phyloP scores from a whole-genome alignment of 371 early-diverging fungal species.

The Mortierella sp. region DNA sequence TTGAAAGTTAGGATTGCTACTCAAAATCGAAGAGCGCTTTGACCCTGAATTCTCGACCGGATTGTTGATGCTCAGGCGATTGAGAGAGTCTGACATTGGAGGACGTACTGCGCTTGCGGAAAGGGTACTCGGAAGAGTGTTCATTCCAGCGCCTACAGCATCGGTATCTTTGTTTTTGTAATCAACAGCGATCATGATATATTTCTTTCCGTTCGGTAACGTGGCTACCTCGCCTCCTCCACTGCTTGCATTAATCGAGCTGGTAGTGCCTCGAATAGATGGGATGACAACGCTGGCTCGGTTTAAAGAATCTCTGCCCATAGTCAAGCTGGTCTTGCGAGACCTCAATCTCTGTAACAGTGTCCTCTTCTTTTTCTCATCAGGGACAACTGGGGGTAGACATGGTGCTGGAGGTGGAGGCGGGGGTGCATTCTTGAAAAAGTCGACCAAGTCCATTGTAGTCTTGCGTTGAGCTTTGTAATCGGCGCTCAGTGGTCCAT shows the following conservation, averaged over 20 bases:
- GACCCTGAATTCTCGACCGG: slow-evolving; percentile 1
- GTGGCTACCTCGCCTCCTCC: slow-evolving; percentile 29
- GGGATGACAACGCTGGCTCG: neutral
- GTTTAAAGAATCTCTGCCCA: neutral
- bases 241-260: slow-evolving; percentile 23
- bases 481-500: slow-evolving; percentile 30
- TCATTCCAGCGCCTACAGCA: neutral
- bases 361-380: slow-evolving; percentile 50
- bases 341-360: slow-evolving; percentile 39
- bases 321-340: slow-evolving; percentile 20
- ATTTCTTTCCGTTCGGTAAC: slow-evolving; percentile 30
- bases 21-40: slow-evolving; percentile 16
- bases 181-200: slow-evolving; percentile 19
- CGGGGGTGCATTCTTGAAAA: slow-evolving; percentile 47
- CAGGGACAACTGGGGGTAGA: slow-evolving; percentile 18
- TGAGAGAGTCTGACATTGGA: slow-evolving; percentile 1
- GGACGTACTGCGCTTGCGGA: neutral
- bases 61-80: slow-evolving; percentile 17
- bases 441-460: slow-evolving; percentile 42
- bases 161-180: slow-evolving; percentile 21
- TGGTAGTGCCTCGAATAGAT: neutral
- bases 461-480: slow-evolving; percentile 38
- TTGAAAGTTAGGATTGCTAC: slow-evolving; percentile 17
- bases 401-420: slow-evolving; percentile 14
- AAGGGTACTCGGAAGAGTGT: neutral